A percentile compares a stretch with the other conserved stretches of the same genome.
These are phyloP conservation scores for Gentiana straminea DNA, from an alignment of 257 asterid genomes.

Conservation along the genomic window DNA sequence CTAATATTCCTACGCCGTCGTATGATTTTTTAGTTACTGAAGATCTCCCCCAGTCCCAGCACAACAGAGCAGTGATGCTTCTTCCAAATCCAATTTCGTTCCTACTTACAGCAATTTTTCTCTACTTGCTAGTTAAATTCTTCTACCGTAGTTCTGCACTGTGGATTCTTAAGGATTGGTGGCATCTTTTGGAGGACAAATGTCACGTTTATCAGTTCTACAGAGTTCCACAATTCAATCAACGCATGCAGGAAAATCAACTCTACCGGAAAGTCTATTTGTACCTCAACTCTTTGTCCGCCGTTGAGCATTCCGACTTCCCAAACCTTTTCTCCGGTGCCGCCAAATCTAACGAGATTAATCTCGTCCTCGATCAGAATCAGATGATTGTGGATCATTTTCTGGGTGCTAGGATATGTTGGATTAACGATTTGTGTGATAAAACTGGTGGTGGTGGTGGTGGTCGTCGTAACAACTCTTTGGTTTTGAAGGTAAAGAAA, in stretches of 20 bases:
- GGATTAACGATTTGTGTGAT: slow-evolving; percentile 31
- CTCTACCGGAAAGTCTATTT: slow-evolving; percentile 45
- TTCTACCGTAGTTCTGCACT: slow-evolving; percentile 39
- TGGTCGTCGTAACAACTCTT: slow-evolving; percentile 20
- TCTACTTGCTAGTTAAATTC: slow-evolving; percentile 23
- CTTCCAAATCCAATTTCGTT: slow-evolving; percentile 20
- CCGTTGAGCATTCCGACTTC: slow-evolving; percentile 70
- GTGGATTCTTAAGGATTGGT: slow-evolving; percentile 29
- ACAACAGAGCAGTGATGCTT: slow-evolving; percentile 16
- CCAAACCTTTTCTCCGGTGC: slow-evolving; percentile 64
- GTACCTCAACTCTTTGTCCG: slow-evolving; percentile 69
- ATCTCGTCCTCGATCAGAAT: slow-evolving; percentile 45
- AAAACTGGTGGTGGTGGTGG: background rate
- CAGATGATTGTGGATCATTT: slow-evolving; percentile 50
- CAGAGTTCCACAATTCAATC: slow-evolving; percentile 82
- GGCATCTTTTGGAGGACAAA: slow-evolving; percentile 39
- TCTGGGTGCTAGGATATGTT: slow-evolving; percentile 60
- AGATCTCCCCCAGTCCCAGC: too few relatives aligned
- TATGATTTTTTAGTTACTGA: too few relatives aligned
- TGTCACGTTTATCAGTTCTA: slow-evolving; percentile 65
- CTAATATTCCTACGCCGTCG: too few relatives aligned
- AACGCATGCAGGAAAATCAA: slow-evolving; percentile 87
- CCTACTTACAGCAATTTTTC: slow-evolving; percentile 16
- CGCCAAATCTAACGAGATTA: slow-evolving; percentile 49
- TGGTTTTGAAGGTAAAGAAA: slow-evolving; percentile 51